These are phyloP conservation scores for Scheffersomyces segobiensis DNA, from an alignment of 1,139 yeast genomes.

Conservation along the genomic window DNA sequence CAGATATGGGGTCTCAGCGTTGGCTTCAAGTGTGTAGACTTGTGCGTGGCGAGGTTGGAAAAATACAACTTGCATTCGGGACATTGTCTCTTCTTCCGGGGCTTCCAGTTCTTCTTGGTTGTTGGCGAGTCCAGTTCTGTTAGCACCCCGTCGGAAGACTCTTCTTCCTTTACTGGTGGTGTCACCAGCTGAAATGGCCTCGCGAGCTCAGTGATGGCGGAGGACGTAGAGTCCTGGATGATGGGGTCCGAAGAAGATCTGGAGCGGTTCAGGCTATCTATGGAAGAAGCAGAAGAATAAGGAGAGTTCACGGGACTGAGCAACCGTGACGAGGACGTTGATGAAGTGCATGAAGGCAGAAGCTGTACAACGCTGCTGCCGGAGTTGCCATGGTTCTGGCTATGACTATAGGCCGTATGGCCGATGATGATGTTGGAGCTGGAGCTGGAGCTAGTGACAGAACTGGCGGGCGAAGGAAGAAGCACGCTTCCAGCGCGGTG, in stretches of 20 bases:
- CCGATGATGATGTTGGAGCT: conserved; percentile 10
- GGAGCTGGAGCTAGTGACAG: conserved; percentile 7
- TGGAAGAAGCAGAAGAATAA: conserved; percentile 1
- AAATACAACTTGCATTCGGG: conserved; percentile 76
- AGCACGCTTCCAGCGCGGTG: background rate
- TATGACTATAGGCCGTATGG: conserved; percentile 7
- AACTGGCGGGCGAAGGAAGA: background rate
- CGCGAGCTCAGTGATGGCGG: background rate
- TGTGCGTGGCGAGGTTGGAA: conserved; percentile 83
- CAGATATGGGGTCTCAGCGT: conserved; percentile 78
- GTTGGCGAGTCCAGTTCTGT: conserved; percentile 5
- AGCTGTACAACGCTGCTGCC: conserved; percentile 1
- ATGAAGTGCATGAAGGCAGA: background rate
- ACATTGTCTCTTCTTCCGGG: conserved; percentile 80
- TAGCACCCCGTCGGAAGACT: conserved; percentile 1
- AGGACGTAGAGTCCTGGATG: background rate
- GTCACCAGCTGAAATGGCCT: conserved; percentile 1
- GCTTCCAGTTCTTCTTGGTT: conserved; percentile 33
- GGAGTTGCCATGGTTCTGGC: conserved; percentile 1
- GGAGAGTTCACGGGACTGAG: conserved; percentile 11
- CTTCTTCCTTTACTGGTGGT: background rate
- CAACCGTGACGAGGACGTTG: conserved; percentile 1
- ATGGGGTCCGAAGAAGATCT: conserved; percentile 4
- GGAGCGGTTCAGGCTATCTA: conserved; percentile 2
- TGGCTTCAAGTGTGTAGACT: conserved; percentile 75